phyloP scores from a whole-genome alignment of 306 rosid species.

The Pterocarpus macrocarpus region DNA sequence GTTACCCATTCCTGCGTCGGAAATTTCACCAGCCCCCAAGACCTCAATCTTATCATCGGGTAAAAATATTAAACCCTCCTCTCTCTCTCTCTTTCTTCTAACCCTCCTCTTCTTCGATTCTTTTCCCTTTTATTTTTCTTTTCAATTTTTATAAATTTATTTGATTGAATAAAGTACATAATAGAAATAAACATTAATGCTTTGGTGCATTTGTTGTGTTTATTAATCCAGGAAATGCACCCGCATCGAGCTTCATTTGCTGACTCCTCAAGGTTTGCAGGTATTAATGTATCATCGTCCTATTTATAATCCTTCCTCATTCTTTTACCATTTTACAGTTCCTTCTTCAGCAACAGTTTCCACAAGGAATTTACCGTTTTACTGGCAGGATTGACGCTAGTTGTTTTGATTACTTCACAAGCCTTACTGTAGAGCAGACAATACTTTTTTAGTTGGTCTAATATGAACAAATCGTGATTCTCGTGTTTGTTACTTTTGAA shows the following conservation, averaged over 20 bases:
- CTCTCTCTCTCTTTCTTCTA: no score
- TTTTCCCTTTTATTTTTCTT: neutral
- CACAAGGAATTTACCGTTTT: neutral
- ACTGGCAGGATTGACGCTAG: no score
- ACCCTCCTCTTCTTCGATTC: neutral
- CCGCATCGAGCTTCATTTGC: constrained; percentile 92
- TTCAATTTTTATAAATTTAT: neutral
- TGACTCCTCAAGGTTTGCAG: constrained; percentile 93
- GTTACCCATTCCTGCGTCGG: constrained; percentile 98
- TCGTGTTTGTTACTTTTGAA: neutral
- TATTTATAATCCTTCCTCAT: neutral
- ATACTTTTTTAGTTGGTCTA: no score
- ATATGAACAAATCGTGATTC: neutral
- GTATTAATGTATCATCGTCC: constrained; percentile 41
- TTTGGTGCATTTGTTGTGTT: neutral
- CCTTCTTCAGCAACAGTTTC: neutral
- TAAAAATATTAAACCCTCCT: constrained; percentile 10
- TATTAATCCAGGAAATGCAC: constrained; percentile 83
- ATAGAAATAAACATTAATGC: neutral
- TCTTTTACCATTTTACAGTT: no score
- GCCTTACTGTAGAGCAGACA: neutral
- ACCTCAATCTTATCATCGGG: constrained; percentile 96
- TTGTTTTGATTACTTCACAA: neutral
- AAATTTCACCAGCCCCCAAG: constrained; percentile 94
- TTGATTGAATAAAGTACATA: neutral